Evolutionary conservation across 345 rosid genomes (phyloP).

Genomic region (Eucalyptus sp.): DNA sequence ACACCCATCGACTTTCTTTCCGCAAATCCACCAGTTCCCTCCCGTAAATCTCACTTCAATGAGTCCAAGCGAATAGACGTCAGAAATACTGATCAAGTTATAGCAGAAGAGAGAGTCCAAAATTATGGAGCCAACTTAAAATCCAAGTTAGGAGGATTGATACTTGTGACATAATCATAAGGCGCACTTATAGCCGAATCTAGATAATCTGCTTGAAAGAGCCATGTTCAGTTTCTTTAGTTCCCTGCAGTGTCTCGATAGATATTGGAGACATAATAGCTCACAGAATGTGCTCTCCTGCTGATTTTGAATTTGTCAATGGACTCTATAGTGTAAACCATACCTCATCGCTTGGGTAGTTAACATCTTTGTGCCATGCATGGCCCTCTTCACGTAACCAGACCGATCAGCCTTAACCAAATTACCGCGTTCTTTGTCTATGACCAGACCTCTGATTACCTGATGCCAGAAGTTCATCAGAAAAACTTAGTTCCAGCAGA

Average conservation of each 20-base stretch:
- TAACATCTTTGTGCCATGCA: conserved; percentile 88
- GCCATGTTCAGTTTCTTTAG: not conserved
- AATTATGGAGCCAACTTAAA: not conserved
- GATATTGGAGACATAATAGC: not conserved
- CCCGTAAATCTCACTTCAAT: conserved; percentile 77
- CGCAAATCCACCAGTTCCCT: conserved; percentile 87
- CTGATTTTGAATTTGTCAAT: no score
- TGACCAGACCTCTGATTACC: conserved; percentile 93
- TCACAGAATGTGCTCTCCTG: not conserved
- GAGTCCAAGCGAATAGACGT: conserved; percentile 27
- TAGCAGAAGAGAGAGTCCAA: not conserved
- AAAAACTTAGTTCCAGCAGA: not conserved
- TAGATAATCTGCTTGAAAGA: not conserved
- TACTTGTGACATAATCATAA: not conserved
- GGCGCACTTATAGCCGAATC: not conserved
- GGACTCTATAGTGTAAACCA: not conserved
- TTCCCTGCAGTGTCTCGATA: not conserved
- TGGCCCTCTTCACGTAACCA: conserved; percentile 87
- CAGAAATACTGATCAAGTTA: conserved; percentile 10
- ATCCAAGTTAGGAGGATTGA: not conserved
- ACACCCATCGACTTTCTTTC: conserved; percentile 80
- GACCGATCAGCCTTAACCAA: conserved; percentile 92
- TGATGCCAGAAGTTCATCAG: not conserved
- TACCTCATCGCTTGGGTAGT: conserved; percentile 83
- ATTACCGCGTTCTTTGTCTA: conserved; percentile 89